These are phyloP conservation scores for Penicillium sp. DNA, from an alignment of 2,329 filamentous ascomycete genomes.

Conservation along the genomic window DNA sequence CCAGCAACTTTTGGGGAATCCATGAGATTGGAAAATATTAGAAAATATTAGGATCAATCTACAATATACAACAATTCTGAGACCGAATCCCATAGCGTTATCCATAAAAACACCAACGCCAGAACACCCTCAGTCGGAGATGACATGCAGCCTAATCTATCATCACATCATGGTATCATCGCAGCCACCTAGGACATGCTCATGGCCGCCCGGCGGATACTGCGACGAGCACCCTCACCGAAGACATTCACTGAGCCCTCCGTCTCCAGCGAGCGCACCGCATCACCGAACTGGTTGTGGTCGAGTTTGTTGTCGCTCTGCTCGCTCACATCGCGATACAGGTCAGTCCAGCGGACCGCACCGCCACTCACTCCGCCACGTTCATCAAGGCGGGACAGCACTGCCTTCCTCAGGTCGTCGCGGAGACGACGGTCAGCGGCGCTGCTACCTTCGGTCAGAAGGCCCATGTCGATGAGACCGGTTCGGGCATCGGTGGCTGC, in stretches of 20 bases:
- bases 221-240: slow-evolving; percentile 82
- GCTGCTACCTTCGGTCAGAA: slow-evolving; percentile 91
- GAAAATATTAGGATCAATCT: background rate
- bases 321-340: slow-evolving; percentile 71
- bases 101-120: slow-evolving; percentile 10
- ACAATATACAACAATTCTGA: background rate
- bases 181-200: slow-evolving; percentile 16
- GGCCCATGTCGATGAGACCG: slow-evolving; percentile 93
- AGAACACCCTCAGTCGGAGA: slow-evolving; percentile 11
- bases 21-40: background rate
- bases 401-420: slow-evolving; percentile 78
- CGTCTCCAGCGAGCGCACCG: slow-evolving; percentile 74
- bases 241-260: slow-evolving; percentile 78
- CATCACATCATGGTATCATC: slow-evolving; percentile 32
- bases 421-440: slow-evolving; percentile 80
- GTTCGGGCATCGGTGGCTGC: slow-evolving; percentile 90
- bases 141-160: slow-evolving; percentile 27
- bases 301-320: slow-evolving; percentile 70
- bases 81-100: slow-evolving; percentile 3
- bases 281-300: slow-evolving; percentile 76
- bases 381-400: slow-evolving; percentile 76
- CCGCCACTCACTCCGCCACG: slow-evolving; percentile 66
- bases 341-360: slow-evolving; percentile 73
- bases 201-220: slow-evolving; percentile 61
- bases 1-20: background rate